Base-by-base conservation (phyloP, 805 yeast species). In the Starmerella kuoi region DNA sequence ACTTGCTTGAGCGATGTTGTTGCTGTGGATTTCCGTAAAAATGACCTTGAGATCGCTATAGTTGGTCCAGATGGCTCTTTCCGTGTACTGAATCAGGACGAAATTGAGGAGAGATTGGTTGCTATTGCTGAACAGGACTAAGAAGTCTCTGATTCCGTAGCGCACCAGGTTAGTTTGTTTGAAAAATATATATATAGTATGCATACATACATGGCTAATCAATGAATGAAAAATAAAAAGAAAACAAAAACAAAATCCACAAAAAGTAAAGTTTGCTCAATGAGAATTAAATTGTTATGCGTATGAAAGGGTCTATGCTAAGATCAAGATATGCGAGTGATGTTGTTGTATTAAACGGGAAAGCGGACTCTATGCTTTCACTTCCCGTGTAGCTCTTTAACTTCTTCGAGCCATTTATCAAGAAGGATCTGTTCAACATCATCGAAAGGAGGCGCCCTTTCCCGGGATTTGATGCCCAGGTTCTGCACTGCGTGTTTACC, bases 91-190 rank as follows among this genome's bases (percentile, higher is more conserved):
- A 68, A 77, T 4, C 72, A 81, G 8, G 95, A 86, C 30, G 93
- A 91, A 63, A 87, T 91, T 52, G 98, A 91, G 62, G 95, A 85
- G 66, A 73, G 97, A 58, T 70, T 91, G 59, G 82, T 86, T 25
- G 74, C 95, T 20, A 86, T 91, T 60, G 97, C 98, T 39, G 98
- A 91, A 67, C 88, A 84, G 67, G 98, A 91, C 67, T 87, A 68
- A 19, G 17, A n/a, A n/a, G 82, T 86, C 25, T 74, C 95, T 20
- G 85, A 91, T 60, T 96, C 98, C 39, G 98, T 91, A 67, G 88
- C 83, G 67, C 97, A 91, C 67, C 87, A 68, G 18, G 17, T n/a
- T 15, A 30, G 33, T 19, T 9, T 30, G 18, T 15, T 11, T 11
- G 9, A 25, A 11, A 14, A 25, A 25, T 25, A 14, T 9, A 11